Evolutionary conservation across 805 yeast species (phyloP).

Genomic region (Saccharomycopsis sp.): DNA sequence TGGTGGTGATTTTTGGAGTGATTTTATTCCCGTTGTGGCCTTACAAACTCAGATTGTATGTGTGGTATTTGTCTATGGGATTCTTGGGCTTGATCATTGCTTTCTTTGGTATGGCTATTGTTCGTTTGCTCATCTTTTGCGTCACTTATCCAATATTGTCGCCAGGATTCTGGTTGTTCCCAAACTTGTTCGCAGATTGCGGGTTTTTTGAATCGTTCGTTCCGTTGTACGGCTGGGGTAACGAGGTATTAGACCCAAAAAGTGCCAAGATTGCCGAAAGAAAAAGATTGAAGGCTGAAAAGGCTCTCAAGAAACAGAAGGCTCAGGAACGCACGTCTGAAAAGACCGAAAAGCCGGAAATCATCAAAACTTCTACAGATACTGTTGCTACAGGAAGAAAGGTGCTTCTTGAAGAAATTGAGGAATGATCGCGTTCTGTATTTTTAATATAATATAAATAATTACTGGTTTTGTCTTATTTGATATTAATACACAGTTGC

Average conservation of each 20-base stretch:
- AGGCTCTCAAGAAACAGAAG: conserved; percentile 22
- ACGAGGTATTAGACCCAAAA: conserved; percentile 23
- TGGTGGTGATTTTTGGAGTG: conserved; percentile 55
- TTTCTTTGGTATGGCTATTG: conserved; percentile 71
- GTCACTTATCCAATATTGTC: conserved; percentile 51
- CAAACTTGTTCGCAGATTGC: conserved; percentile 91
- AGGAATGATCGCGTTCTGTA: conserved; percentile 15
- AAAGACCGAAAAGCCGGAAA: conserved; percentile 12
- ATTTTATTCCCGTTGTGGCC: conserved; percentile 97
- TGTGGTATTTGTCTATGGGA: conserved; percentile 82
- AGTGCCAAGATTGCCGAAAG: conserved; percentile 15
- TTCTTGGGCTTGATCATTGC: conserved; percentile 64
- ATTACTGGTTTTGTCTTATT: too few relatives aligned
- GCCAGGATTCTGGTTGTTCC: conserved; percentile 92
- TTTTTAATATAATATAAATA: too few relatives aligned
- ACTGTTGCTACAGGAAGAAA: conserved; percentile 23
- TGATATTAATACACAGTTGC: neutral
- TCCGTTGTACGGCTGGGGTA: conserved; percentile 85
- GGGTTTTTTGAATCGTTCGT: conserved; percentile 88
- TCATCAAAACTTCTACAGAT: conserved; percentile 2
- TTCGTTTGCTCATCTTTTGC: conserved; percentile 65
- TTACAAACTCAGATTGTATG: conserved; percentile 74
- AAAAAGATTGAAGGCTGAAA: conserved; percentile 28
- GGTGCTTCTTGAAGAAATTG: conserved; percentile 29
- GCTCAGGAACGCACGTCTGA: conserved; percentile 1